These are phyloP conservation scores for Neoconidiobolus thromboides DNA, from an alignment of 371 early-diverging fungal genomes.

Conservation along the genomic window DNA sequence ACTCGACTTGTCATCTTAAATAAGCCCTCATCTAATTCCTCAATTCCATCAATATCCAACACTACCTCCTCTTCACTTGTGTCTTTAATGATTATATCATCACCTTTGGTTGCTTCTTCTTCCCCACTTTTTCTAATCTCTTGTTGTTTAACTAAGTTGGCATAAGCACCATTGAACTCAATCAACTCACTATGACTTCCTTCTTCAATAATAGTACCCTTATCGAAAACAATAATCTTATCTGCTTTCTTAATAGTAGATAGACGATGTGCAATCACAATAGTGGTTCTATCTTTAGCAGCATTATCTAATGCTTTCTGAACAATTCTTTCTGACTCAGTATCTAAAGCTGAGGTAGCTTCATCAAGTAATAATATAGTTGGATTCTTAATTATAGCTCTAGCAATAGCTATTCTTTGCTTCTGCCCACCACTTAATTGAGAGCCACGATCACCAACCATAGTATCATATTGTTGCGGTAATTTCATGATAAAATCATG, in stretches of 20 bases:
- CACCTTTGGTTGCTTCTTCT: background rate
- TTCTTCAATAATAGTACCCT: constrained; percentile 47
- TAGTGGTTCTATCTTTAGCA: constrained; percentile 45
- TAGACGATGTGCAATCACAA: constrained; percentile 62
- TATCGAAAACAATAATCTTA: constrained; percentile 54
- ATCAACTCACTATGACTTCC: constrained; percentile 58
- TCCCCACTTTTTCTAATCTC: background rate
- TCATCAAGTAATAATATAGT: constrained; percentile 50
- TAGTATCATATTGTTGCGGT: constrained; percentile 50
- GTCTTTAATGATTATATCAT: background rate
- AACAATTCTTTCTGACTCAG: constrained; percentile 45
- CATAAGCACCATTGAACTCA: constrained; percentile 14
- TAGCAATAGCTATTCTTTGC: constrained; percentile 25
- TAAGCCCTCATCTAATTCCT: background rate
- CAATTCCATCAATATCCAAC: background rate
- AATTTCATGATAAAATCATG: constrained; percentile 48
- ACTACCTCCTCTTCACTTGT: background rate
- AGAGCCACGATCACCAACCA: constrained; percentile 36
- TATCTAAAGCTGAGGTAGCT: constrained; percentile 51
- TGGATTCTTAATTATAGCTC: constrained; percentile 49
- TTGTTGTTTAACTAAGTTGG: constrained; percentile 34
- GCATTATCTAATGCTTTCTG: constrained; percentile 43
- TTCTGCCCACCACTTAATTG: constrained; percentile 26
- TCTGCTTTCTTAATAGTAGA: constrained; percentile 46
- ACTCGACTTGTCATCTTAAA: too few relatives aligned